Base-by-base conservation (phyloP, 768 basidiomycete species). In the Lepiota brunneoincarnata region DNA sequence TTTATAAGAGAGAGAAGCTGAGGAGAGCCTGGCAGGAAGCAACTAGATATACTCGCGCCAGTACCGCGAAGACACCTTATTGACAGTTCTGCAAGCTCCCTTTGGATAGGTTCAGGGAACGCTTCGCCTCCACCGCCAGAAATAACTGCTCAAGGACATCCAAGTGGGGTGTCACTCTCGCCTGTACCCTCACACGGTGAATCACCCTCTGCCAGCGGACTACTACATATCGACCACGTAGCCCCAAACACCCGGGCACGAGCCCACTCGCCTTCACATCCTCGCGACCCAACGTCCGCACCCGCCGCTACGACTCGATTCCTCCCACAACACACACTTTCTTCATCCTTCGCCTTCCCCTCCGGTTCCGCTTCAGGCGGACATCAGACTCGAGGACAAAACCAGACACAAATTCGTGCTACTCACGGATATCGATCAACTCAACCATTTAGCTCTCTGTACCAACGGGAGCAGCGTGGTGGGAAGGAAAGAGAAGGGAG, bases 51-150 rank as follows among this genome's bases (percentile, higher is more conserved):
- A 35, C 67, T 83, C 40, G 77, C 88, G 0, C 86, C 87, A 1
- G 76, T 82, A 21, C 87, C 87, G n/a, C 82, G 80, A 10, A 74
- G 83, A 52, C 83, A 87, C 62, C 73, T 83, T 51, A 70, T 89
- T 6, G 84, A 87, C 52, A 76, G 74, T 38, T 74, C 76, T 10
- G 80, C 82, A 39, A 81, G 80, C 55, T 78, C 79, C 49, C 76
- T 80, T 42, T 87, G 86, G 87, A 75, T 88, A 12, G 75, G 74
- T 9, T 41, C 48, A 12, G 48, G 24, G 20, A 31, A 75, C 67
- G 4, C 75, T 71, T 26, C 75, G 40, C 41, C 23, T 45, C 49
- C 36, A 17, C 56, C 36, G 41, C 35, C 36, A 54, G 49, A 18
- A 35, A 38, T n/a, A 23, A 24, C 9, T 18, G 35, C 15, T 36